Conservation (phyloP, 768 basidiomycete species). For the Boletus fagicola region DNA sequence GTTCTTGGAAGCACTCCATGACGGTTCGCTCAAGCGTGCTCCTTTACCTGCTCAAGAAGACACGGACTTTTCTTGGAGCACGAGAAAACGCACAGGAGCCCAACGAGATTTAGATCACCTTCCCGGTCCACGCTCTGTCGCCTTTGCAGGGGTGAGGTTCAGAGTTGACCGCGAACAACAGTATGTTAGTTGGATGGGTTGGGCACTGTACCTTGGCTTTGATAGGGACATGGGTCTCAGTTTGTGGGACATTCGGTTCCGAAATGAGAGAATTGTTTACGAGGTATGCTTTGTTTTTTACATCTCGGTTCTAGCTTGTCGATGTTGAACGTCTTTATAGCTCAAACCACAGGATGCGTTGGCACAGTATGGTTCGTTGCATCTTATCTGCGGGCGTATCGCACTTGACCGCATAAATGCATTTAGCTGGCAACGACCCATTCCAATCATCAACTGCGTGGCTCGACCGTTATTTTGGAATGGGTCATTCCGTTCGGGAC, state of each 20-base stretch:
- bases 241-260: slow-evolving; percentile 59
- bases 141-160: slow-evolving; percentile 58
- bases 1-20: slow-evolving; percentile 52
- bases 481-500: slow-evolving; percentile 56
- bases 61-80: slow-evolving; percentile 43
- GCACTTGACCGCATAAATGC: background rate
- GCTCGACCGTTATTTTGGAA: slow-evolving; percentile 64
- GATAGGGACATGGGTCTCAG: slow-evolving; percentile 65
- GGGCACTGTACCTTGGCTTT: slow-evolving; percentile 60
- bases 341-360: slow-evolving; percentile 62
- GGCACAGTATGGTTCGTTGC: slow-evolving; percentile 50
- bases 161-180: slow-evolving; percentile 49
- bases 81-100: slow-evolving; percentile 40
- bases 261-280: slow-evolving; percentile 59
- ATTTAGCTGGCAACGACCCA: slow-evolving; percentile 57
- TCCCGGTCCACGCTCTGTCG: slow-evolving; percentile 62
- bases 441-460: slow-evolving; percentile 59
- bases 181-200: slow-evolving; percentile 69
- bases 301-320: background rate
- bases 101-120: slow-evolving; percentile 59
- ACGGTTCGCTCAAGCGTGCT: slow-evolving; percentile 49
- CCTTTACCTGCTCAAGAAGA: slow-evolving; percentile 30
- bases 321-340: slow-evolving; percentile 24
- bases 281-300: slow-evolving; percentile 37
- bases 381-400: background rate